Evolutionary conservation across 345 rosid species (phyloP), one percentile per base, ranked within the genome.

Genomic region (Combretum micranthum): DNA sequence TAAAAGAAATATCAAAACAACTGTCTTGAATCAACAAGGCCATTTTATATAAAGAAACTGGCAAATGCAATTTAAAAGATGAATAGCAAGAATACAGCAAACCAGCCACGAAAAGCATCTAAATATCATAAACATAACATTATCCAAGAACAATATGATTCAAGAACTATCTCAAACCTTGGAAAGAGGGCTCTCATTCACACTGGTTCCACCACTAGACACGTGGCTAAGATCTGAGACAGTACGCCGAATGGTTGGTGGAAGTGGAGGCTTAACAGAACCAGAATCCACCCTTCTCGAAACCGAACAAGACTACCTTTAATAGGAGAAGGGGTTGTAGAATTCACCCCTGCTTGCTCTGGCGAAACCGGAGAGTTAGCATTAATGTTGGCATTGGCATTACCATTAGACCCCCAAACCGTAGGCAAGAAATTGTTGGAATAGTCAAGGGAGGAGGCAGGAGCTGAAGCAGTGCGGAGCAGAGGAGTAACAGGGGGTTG

Each of bases 191-290:
- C 53, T 65, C 12, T 61, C 77, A 22, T 63, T 72, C 39, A 14
- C 45, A 18, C 68, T 3, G 19, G 49, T 2, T 52, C 66, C 53
- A 59, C n/a, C 18, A 47, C 6, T 67, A 74, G 19, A 74, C 72
- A n/a, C 25, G 17, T 18, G 42, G 43, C 20, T 57, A 2, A 59
- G 78, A n/a, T 78, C 83, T 0, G 78, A 74, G n/a, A 69, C 60
- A 0, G 74, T 22, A 50, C 81, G 62, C 25, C 59, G 62, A 14
- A 69, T 64, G 4, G 51, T 21, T 2, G 64, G 68, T 13, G 47
- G 70, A 20, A 59, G 62, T 11, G 74, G 77, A 15, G 72, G 81
- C 44, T 61, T 62, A 42, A 3, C 53, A 22, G 43, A 60, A 42
- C 47, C 18, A 15, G 47, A 65, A 61, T 20, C 45, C 70, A 32